phyloP scores from a whole-genome alignment of 2,329 filamentous ascomycete species.

The Aspergillus floridensis region DNA sequence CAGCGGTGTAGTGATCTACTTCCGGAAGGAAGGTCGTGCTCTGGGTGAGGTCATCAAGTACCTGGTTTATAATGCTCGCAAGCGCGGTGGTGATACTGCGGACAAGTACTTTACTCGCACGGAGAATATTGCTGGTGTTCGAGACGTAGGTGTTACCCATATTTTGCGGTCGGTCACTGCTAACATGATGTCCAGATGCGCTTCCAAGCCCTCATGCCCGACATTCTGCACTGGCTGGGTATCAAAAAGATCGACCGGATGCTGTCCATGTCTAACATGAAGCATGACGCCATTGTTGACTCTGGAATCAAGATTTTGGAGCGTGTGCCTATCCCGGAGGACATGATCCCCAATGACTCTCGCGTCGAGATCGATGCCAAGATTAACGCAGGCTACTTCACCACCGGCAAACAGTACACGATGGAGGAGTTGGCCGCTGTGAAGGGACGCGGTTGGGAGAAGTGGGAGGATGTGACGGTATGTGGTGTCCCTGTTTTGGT shows the following conservation, averaged over 20 bases:
- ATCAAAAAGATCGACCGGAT: slow-evolving; percentile 98
- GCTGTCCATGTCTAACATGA: slow-evolving; percentile 92
- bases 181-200: slow-evolving; percentile 65
- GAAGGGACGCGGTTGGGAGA: slow-evolving; percentile 88
- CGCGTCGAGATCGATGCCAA: slow-evolving; percentile 99
- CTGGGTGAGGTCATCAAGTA: slow-evolving; percentile 93
- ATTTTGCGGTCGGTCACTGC: background rate
- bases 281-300: slow-evolving; percentile 52
- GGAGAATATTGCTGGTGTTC: slow-evolving; percentile 97
- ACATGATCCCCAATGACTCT: slow-evolving; percentile 90
- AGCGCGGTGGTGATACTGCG: slow-evolving; percentile 39
- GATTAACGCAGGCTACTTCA: slow-evolving; percentile 87
- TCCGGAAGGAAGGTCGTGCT: slow-evolving; percentile 93
- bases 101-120: slow-evolving; percentile 82
- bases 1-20: slow-evolving; percentile 95
- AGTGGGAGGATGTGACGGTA: slow-evolving; percentile 50
- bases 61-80: slow-evolving; percentile 61
- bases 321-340: slow-evolving; percentile 85
- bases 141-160: slow-evolving; percentile 49
- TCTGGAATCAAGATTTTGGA: slow-evolving; percentile 72
- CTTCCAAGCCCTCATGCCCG: slow-evolving; percentile 97
- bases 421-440: slow-evolving; percentile 81
- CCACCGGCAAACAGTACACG: slow-evolving; percentile 84
- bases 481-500: slow-evolving; percentile 8
- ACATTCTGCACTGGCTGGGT: slow-evolving; percentile 95